Percentiles rank a stretch among this genome's conserved stretches.
Evolutionary conservation across 306 rosid species (phyloP).

Genomic region (Prunus mira): DNA sequence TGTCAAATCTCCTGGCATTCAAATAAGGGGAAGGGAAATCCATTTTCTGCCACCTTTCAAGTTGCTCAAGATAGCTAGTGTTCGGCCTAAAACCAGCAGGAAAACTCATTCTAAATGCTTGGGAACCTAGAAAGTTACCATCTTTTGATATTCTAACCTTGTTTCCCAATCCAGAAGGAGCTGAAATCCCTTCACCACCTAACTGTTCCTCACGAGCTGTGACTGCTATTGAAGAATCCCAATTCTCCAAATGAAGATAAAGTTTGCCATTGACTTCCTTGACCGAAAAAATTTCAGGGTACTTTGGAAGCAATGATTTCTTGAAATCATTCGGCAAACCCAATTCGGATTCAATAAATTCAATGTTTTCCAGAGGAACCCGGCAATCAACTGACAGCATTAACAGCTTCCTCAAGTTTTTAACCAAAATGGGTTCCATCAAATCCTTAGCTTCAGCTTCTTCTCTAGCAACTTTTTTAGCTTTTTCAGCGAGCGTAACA

Average conservation of each 20-base stretch:
- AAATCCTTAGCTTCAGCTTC: conserved; percentile 41
- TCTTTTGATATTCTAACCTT: conserved; percentile 63
- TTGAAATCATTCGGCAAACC: conserved; percentile 57
- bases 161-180: conserved; percentile 24
- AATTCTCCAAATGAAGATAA: conserved; percentile 62
- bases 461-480: conserved; percentile 45
- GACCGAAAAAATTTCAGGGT: conserved; percentile 57
- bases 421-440: conserved; percentile 78
- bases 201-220: conserved; percentile 55
- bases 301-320: conserved; percentile 47
- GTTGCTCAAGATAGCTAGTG: conserved; percentile 53
- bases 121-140: conserved; percentile 62
- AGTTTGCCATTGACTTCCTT: conserved; percentile 43
- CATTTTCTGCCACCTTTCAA: conserved; percentile 77
- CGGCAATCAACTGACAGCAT: conserved; percentile 73
- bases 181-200: conserved; percentile 34
- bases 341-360: conserved; percentile 52
- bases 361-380: conserved; percentile 55
- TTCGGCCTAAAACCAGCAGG: conserved; percentile 77
- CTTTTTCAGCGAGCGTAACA: conserved; percentile 51
- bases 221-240: conserved; percentile 71
- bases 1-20: conserved; percentile 72
- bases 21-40: conserved; percentile 88
- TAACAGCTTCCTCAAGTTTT: conserved; percentile 58
- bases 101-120: conserved; percentile 59